Conservation (phyloP, 495 filamentous ascomycete genomes). For the Aspergillus conjunctus region DNA sequence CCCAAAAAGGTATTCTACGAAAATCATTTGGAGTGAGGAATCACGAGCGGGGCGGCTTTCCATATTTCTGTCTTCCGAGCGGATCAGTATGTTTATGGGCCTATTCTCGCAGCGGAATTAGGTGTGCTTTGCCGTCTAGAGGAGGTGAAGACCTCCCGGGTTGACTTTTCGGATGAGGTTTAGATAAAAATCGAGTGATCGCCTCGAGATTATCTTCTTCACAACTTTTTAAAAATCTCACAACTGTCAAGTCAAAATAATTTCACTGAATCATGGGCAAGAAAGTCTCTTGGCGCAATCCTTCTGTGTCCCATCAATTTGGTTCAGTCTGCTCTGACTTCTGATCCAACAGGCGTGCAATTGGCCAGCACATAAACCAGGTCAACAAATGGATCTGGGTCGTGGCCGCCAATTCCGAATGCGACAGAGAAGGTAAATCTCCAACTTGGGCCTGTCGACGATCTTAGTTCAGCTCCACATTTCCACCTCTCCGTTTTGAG, state of each 20-base stretch:
- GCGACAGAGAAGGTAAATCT: constrained; percentile 14
- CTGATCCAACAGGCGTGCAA: constrained; percentile 12
- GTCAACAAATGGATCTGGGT: constrained; percentile 15
- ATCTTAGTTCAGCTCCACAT: constrained; percentile 28
- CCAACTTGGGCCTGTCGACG: constrained; percentile 27
- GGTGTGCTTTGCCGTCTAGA: too few relatives aligned
- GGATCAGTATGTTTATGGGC: too few relatives aligned
- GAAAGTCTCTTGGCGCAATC: constrained; percentile 12
- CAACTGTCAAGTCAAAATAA: background rate
- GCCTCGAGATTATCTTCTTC: constrained; percentile 10
- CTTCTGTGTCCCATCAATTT: constrained; percentile 26
- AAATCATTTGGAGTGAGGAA: background rate
- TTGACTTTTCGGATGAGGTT: background rate
- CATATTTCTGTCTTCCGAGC: too few relatives aligned
- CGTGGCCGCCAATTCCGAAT: constrained; percentile 24
- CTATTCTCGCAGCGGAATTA: too few relatives aligned
- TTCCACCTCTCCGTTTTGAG: constrained; percentile 18
- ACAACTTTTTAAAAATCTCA: background rate
- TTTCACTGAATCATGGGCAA: background rate
- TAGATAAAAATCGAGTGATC: constrained; percentile 10
- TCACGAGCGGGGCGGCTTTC: background rate
- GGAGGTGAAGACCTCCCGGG: too few relatives aligned
- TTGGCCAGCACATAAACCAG: constrained; percentile 5
- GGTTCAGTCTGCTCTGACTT: constrained; percentile 25
- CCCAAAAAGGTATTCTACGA: background rate